A percentile compares a stretch with the other conserved stretches of the same genome.
Conservation (phyloP, 2,329 filamentous ascomycete species). For the Aspergillus hortae region DNA sequence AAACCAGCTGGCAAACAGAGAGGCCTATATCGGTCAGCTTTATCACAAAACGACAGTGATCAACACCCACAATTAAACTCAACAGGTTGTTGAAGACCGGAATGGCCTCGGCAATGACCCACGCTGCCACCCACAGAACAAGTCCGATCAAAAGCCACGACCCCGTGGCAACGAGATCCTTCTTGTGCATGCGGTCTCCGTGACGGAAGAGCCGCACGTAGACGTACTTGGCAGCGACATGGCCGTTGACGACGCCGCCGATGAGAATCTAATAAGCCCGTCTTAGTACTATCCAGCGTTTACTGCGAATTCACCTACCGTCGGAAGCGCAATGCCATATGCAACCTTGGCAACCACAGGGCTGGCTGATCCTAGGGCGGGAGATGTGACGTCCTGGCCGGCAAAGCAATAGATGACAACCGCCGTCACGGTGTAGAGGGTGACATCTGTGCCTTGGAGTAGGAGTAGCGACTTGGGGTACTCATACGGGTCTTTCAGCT, state of each 20-base stretch:
- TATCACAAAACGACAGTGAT: slow-evolving; percentile 9
- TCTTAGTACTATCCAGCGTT: neutral
- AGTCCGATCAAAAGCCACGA: slow-evolving; percentile 57
- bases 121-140: slow-evolving; percentile 57
- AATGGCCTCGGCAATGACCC: slow-evolving; percentile 64
- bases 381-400: slow-evolving; percentile 57
- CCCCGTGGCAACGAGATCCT: slow-evolving; percentile 46
- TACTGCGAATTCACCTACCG: slow-evolving; percentile 28
- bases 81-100: slow-evolving; percentile 65
- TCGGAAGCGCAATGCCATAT: slow-evolving; percentile 64
- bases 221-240: slow-evolving; percentile 62
- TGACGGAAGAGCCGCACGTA: slow-evolving; percentile 60
- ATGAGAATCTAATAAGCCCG: slow-evolving; percentile 53
- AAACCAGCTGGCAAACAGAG: slow-evolving; percentile 64
- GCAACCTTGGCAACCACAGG: slow-evolving; percentile 56
- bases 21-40: slow-evolving; percentile 28
- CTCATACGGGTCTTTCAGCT: slow-evolving; percentile 57
- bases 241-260: slow-evolving; percentile 64
- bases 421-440: slow-evolving; percentile 62
- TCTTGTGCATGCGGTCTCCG: slow-evolving; percentile 50
- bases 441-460: slow-evolving; percentile 55
- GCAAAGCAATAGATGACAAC: slow-evolving; percentile 64
- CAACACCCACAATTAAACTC: slow-evolving; percentile 50
- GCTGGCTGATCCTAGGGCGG: slow-evolving; percentile 61
- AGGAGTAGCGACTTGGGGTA: slow-evolving; percentile 60